Base-by-base conservation (phyloP, 306 rosid species). In the Citrullus amarus region DNA sequence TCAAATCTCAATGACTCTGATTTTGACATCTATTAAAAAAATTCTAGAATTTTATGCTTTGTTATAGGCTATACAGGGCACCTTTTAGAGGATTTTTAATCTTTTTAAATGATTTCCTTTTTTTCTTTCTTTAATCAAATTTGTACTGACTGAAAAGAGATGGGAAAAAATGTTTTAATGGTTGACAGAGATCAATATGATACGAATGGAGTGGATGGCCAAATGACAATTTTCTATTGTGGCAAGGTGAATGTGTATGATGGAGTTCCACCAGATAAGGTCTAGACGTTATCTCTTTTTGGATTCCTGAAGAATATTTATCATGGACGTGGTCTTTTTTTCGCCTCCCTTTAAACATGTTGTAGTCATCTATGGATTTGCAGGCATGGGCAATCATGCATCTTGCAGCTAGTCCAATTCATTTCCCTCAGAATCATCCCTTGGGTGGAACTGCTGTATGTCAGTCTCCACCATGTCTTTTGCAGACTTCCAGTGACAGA, bases 201-300 rank as follows among this genome's bases (percentile, higher is more conserved):
- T 82, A 77, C 86, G 36, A 84, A 87, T 79, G 90, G 85, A 38
- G 66, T 85, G 54, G 61, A 82, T 82, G 91, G 87, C 80, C 97
- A 96, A 85, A 88, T 96, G 99, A 90, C 99, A 25, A 92, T 92
- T 82, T 92, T 96, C 93, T 96, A 91, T 85, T 83, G 94, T 44
- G 99, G 99, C 80, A 96, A 96, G 87, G 98, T 96, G 87, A 96
- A 96, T 72, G 99, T 96, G 76, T 96, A 91, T 75, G 97, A 96
- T 78, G 93, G 93, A 81, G 92, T 96, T 72, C 82, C 91, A 3
- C 90, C 90, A 73, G 96, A 96, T 61, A 96, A 96, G 99, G 99
- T 91, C 79, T 77, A 81, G 79, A 82, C 78, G 77, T 39, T 50
- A 85, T 80, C 78, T 70, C 80, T 85, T 53, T 81, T 38, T 83